Base-by-base conservation (phyloP, 169 alveolate genomes). In the Cryptosporidium parvum region DNA sequence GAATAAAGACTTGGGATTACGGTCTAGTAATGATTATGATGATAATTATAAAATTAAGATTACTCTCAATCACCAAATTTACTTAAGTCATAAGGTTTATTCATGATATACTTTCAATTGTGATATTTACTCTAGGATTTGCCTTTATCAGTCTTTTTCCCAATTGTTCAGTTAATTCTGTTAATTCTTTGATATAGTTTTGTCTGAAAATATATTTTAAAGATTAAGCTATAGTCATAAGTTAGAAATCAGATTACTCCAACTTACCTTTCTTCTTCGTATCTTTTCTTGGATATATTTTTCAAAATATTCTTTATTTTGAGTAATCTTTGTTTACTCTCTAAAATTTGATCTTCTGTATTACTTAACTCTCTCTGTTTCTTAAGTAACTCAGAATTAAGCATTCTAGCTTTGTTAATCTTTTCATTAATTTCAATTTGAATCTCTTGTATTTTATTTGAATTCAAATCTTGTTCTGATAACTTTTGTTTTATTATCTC, bases 361-460 rank as follows among this genome's bases (percentile, higher is more conserved):
- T 62, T 80, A 31, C 89, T 80, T 45, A 80, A 48, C 31, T 35
- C 75, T 44, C 89, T 80, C 48, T 80, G 89, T 48, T 37, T 58
- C 35, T 80, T 45, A n/a, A 80, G 75, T 26, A 80, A 31, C 4
- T 62, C 53, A 21, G 65, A 37, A 67, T 80, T 80, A 16, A 65
- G 21, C 39, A 23, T 42, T 45, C 44, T 80, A n/a, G 75, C 75
- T 5, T 48, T 59, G 2, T 7, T 26, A 18, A 80, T 80, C 53
- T 80, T 35, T 29, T 80, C 80, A 35, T 16, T 3, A 5, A 73
- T 10, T 23, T 73, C 86, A 12, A n/a, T 0, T 73, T 73, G 21
- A 16, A 58, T 21, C 51, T 73, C 56, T 39, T 59, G 44, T 23
- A 53, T 56, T 14, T 58, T 44, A 33, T 37, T 14, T 42, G 37